A percentile compares a stretch with the other conserved stretches of the same genome.
Evolutionary conservation across 2,329 filamentous ascomycete species (phyloP).

Genomic region (Colletotrichum sansevieriae): DNA sequence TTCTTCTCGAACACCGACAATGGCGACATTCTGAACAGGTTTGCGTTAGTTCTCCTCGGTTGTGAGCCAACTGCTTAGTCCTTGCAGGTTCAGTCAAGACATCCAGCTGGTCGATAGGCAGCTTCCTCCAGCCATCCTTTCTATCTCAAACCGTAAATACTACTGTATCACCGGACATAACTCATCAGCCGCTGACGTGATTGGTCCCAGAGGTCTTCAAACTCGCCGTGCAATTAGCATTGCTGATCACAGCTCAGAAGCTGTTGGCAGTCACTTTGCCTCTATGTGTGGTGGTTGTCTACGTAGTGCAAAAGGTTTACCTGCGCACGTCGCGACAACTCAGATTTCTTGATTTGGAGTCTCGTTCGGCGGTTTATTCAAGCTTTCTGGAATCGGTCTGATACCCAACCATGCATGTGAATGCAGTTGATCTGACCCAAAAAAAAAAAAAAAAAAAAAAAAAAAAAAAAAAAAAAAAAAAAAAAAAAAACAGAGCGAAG

Average conservation of each 20-base stretch:
- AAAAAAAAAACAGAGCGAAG: constrained; percentile 51
- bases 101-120: constrained; percentile 44
- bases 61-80: background rate
- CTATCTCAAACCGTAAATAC: constrained; percentile 16
- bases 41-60: background rate
- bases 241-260: constrained; percentile 20
- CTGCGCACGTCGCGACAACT: constrained; percentile 59
- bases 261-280: constrained; percentile 47
- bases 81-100: constrained; percentile 46
- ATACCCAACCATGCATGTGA: too few species aligned
- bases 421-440: too few species aligned
- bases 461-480: too few species aligned
- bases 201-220: constrained; percentile 26
- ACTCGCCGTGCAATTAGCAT: background rate
- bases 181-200: background rate
- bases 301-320: constrained; percentile 53
- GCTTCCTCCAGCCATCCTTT: constrained; percentile 21
- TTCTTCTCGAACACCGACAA: constrained; percentile 45
- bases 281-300: constrained; percentile 45
- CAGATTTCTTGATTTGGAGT: constrained; percentile 57
- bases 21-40: constrained; percentile 42
- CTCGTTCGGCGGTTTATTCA: constrained; percentile 55
- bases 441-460: too few species aligned
- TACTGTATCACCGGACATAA: background rate
- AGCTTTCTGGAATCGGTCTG: constrained; percentile 58